Evolutionary conservation across 164 flowering plant species (phyloP).

Genomic region (Magnolia officinalis): DNA sequence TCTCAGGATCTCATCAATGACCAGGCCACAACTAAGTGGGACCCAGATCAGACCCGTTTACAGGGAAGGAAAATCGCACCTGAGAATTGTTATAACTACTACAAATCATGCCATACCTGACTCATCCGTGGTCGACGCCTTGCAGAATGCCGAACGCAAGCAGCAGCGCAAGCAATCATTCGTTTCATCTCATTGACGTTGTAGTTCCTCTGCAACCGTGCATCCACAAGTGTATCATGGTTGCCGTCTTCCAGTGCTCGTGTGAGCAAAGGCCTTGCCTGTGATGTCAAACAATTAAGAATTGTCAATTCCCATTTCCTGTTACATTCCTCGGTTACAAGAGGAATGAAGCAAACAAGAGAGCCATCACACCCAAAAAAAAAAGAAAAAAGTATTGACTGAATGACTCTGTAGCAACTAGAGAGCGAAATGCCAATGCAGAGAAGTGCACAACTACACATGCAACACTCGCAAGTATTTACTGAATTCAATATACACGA

Average conservation of each 20-base stretch:
- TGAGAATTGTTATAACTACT: not conserved
- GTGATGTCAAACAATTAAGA: slow-evolving; percentile 14
- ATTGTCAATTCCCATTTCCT: not conserved
- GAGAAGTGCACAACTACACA: not conserved
- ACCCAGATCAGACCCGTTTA: not conserved
- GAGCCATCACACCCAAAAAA: not conserved
- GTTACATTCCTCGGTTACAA: not conserved
- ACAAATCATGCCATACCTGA: slow-evolving; percentile 49
- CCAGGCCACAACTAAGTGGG: not conserved
- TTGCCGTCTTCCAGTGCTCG: slow-evolving; percentile 71
- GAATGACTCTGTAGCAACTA: too few species aligned
- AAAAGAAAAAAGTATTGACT: too few species aligned
- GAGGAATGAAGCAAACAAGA: not conserved
- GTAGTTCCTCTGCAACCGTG: slow-evolving; percentile 43
- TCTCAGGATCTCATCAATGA: not conserved
- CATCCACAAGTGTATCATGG: slow-evolving; percentile 64
- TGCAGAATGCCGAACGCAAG: slow-evolving; percentile 88
- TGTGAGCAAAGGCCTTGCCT: slow-evolving; percentile 84
- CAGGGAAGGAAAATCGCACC: not conserved
- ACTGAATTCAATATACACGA: not conserved
- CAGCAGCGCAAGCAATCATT: slow-evolving; percentile 90
- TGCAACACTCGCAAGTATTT: too few species aligned
- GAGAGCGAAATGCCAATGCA: too few species aligned
- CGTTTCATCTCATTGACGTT: slow-evolving; percentile 65
- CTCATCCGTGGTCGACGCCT: slow-evolving; percentile 84